These are phyloP conservation scores for Euphorbia tirucalli DNA, from an alignment of 345 rosid species.

Conservation along the genomic window DNA sequence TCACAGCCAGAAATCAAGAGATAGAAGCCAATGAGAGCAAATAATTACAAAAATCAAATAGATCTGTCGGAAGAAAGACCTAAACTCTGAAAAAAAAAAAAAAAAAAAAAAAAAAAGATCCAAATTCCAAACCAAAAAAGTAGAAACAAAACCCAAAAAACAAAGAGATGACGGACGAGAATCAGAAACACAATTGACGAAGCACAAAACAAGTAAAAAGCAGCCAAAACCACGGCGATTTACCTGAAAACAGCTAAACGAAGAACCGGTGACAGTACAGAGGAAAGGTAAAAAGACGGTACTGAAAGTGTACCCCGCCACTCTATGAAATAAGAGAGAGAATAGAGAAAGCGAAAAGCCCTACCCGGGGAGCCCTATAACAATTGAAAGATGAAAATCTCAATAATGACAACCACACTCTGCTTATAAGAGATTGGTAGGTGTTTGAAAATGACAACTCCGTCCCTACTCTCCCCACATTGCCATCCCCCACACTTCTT, in stretches of 20 bases:
- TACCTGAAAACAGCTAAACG: constrained; percentile 20
- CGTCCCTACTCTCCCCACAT: constrained; percentile 4
- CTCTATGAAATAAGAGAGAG: background rate
- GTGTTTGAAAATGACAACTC: constrained; percentile 40
- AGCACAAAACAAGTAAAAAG: background rate
- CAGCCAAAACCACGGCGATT: background rate
- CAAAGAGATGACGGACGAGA: background rate
- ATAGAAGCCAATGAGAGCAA: background rate
- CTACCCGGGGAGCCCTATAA: too few species aligned
- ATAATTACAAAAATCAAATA: background rate
- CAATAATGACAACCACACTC: constrained; percentile 2
- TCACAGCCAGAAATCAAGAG: background rate
- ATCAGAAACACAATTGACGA: too few species aligned
- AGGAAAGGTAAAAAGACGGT: too few species aligned
- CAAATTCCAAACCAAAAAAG: too few species aligned
- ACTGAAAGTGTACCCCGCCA: background rate
- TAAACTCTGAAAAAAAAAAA: background rate
- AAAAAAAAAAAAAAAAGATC: too few species aligned
- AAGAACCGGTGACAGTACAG: constrained; percentile 16
- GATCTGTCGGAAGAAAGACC: constrained; percentile 19
- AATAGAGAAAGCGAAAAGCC: background rate
- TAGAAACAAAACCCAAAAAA: background rate
- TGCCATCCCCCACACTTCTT: background rate
- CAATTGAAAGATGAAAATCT: background rate
- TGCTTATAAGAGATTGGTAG: constrained; percentile 29